These are phyloP conservation scores for Mucor indicus DNA, from an alignment of 371 early-diverging fungal genomes.

Conservation along the genomic window DNA sequence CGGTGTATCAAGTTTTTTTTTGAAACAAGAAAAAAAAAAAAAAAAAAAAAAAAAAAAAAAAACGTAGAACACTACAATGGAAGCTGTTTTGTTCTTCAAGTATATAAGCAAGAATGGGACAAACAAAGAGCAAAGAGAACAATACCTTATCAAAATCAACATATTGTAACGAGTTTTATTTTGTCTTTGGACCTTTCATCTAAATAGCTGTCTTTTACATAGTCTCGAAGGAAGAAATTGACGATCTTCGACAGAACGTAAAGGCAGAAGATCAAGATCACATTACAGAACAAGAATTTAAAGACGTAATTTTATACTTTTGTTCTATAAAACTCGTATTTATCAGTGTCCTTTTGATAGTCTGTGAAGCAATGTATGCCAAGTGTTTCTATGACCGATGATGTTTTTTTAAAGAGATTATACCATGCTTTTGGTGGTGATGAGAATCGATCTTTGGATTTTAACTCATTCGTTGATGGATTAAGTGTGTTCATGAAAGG, in stretches of 20 bases:
- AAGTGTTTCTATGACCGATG: constrained; percentile 60
- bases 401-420: constrained; percentile 72
- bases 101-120: no score
- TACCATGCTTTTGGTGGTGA: constrained; percentile 75
- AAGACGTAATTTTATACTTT: constrained; percentile 48
- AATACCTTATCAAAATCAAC: constrained; percentile 50
- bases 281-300: constrained; percentile 73
- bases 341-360: constrained; percentile 6
- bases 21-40: no score
- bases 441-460: constrained; percentile 65
- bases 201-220: background rate
- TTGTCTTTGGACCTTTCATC: background rate
- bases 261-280: constrained; percentile 47
- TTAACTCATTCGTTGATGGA: constrained; percentile 75
- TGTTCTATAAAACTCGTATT: background rate
- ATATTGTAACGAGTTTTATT: constrained; percentile 40
- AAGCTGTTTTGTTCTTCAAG: no score
- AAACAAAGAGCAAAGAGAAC: constrained; percentile 58
- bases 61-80: no score
- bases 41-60: background rate
- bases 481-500: constrained; percentile 79
- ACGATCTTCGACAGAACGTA: constrained; percentile 63
- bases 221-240: constrained; percentile 59
- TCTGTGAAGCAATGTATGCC: constrained; percentile 45
- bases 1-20: no score